These are phyloP conservation scores for Pyricularia sp. DNA, from an alignment of 2,329 filamentous ascomycete species.

Conservation along the genomic window DNA sequence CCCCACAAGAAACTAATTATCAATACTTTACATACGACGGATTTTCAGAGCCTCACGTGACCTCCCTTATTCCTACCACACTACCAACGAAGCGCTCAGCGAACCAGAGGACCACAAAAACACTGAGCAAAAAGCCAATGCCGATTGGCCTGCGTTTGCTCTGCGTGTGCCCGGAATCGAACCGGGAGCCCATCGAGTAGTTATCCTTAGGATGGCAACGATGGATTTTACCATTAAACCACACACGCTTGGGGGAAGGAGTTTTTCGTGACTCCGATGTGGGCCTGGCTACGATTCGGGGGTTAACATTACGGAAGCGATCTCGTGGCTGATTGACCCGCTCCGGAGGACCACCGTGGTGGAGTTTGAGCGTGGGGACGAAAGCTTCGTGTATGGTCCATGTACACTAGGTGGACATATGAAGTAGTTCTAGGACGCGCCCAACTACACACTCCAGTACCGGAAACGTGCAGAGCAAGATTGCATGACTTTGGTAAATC, in stretches of 20 bases:
- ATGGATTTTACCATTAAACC: conserved; percentile 7
- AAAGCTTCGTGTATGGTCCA: no score
- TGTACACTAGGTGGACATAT: no score
- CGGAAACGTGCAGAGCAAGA: no score
- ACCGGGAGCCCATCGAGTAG: conserved; percentile 26
- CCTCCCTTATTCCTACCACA: not conserved
- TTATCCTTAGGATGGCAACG: conserved; percentile 3
- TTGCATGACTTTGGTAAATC: no score
- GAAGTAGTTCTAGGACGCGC: no score
- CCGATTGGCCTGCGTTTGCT: not conserved
- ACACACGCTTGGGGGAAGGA: not conserved
- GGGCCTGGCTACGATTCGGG: not conserved
- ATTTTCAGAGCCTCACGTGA: not conserved
- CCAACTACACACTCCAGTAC: no score
- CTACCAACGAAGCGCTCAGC: not conserved
- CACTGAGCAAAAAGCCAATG: not conserved
- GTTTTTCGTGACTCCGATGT: not conserved
- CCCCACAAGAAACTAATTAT: no score
- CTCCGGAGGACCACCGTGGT: not conserved
- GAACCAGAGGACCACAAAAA: not conserved
- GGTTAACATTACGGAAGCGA: not conserved
- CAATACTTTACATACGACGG: not conserved
- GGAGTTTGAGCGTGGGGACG: not conserved
- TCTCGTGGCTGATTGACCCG: not conserved
- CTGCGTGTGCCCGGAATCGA: conserved; percentile 6